phyloP scores from a whole-genome alignment of 2,329 filamentous ascomycete genomes.

The Botrytis pseudocinerea region DNA sequence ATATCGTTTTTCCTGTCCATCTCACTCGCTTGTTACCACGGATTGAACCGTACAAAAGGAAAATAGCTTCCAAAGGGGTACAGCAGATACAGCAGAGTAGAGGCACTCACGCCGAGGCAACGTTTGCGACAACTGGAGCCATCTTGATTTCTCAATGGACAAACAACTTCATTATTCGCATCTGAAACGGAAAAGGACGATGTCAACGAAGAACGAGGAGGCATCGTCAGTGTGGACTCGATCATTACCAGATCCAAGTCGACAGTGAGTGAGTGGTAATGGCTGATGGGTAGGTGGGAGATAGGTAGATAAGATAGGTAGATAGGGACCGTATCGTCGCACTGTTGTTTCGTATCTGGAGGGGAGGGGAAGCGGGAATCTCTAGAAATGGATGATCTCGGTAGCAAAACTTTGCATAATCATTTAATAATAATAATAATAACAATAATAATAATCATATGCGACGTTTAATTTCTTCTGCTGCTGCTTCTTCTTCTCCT shows the following conservation, averaged over 20 bases:
- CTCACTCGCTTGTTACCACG: slow-evolving; percentile 40
- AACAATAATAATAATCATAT: background rate
- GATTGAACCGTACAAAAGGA: slow-evolving; percentile 38
- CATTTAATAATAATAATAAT: background rate
- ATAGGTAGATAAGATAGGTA: slow-evolving; percentile 4
- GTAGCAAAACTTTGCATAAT: slow-evolving; percentile 8
- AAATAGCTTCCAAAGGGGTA: slow-evolving; percentile 35
- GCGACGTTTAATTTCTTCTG: background rate
- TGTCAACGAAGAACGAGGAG: slow-evolving; percentile 81
- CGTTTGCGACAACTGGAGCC: slow-evolving; percentile 95
- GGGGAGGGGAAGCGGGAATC: slow-evolving; percentile 4
- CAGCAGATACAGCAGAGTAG: slow-evolving; percentile 38
- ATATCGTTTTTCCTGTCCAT: slow-evolving; percentile 81
- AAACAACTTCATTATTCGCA: slow-evolving; percentile 93
- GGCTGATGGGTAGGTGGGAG: background rate
- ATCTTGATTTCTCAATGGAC: slow-evolving; percentile 93
- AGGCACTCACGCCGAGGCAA: slow-evolving; percentile 88
- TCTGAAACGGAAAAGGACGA: slow-evolving; percentile 91
- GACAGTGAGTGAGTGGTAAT: background rate
- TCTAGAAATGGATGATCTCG: slow-evolving; percentile 1
- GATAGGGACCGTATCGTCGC: background rate
- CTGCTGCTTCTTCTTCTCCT: background rate
- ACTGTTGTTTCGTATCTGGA: slow-evolving; percentile 9
- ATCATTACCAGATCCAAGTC: slow-evolving; percentile 48
- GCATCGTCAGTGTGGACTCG: slow-evolving; percentile 67